Percentiles rank a stretch among this genome's conserved stretches.
Conservation (phyloP, 2,329 filamentous ascomycete genomes). For the Beauveria pseudobassiana region DNA sequence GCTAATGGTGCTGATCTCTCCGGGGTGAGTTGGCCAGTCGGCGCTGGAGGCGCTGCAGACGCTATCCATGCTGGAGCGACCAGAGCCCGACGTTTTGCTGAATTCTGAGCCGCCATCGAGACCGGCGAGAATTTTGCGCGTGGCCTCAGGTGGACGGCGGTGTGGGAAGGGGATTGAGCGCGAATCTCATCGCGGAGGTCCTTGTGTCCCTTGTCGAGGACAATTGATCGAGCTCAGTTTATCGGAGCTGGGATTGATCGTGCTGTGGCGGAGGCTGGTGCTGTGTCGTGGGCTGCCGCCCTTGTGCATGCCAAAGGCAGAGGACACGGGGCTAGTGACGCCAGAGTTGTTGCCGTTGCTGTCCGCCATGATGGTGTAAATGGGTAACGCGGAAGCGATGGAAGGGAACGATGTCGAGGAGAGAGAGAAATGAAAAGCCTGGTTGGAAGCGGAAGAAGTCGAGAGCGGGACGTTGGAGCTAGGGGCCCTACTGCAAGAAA, state of each 20-base stretch:
- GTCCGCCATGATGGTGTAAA: slow-evolving; percentile 4
- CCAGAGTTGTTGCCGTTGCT: slow-evolving; percentile 3
- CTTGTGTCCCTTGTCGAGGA: slow-evolving; percentile 7
- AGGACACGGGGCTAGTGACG: slow-evolving; percentile 8
- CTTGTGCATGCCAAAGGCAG: slow-evolving; percentile 12
- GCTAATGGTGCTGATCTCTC: slow-evolving; percentile 31
- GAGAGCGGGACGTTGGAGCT: not conserved
- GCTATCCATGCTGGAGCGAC: slow-evolving; percentile 22
- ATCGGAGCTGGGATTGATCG: not conserved
- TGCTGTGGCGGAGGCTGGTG: slow-evolving; percentile 3
- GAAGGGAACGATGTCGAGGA: not conserved
- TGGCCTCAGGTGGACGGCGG: slow-evolving; percentile 11
- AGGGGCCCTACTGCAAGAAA: not conserved
- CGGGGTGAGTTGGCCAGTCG: slow-evolving; percentile 32
- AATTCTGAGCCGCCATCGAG: slow-evolving; percentile 10
- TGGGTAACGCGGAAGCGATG: not conserved
- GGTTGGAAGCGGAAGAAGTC: not conserved
- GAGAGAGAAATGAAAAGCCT: not conserved
- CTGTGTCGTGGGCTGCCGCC: not conserved
- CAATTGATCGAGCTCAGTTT: slow-evolving; percentile 9
- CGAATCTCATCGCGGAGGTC: slow-evolving; percentile 9
- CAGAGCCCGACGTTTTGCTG: slow-evolving; percentile 6
- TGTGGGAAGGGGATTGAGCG: not conserved
- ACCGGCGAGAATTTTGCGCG: slow-evolving; percentile 9
- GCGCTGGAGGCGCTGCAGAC: slow-evolving; percentile 28